Evolutionary conservation across 2,329 filamentous ascomycete species (phyloP).

Genomic region (Chaetomiaceae sp.): DNA sequence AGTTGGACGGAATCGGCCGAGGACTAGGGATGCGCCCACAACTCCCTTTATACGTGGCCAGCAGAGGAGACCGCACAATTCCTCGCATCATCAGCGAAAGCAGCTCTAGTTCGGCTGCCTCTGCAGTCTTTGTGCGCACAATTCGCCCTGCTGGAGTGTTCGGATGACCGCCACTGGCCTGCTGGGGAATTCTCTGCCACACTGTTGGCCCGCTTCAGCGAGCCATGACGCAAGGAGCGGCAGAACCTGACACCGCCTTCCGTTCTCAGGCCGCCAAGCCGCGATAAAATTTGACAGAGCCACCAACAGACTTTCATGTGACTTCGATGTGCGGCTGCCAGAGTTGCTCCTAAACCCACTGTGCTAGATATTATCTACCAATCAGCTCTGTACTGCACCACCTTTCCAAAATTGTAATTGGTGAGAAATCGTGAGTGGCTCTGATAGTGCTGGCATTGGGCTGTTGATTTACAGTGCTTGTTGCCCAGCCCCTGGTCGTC

Average conservation of each 20-base stretch:
- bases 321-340: conserved; percentile 1
- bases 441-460: no score
- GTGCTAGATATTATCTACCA: no score
- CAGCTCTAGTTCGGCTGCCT: neutral
- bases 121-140: conserved; percentile 8
- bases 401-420: no score
- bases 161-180: conserved; percentile 2
- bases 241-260: conserved; percentile 19
- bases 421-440: no score
- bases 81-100: conserved; percentile 4
- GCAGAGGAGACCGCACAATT: neutral
- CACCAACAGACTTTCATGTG: conserved; percentile 13
- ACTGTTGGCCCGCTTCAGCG: conserved; percentile 17
- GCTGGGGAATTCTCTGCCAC: conserved; percentile 7
- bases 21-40: conserved; percentile 6
- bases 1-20: neutral
- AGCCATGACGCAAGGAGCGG: conserved; percentile 22
- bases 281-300: no score
- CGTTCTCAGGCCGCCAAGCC: no score
- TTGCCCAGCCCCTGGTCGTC: neutral
- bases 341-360: no score
- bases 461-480: no score
- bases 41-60: conserved; percentile 13
- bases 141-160: neutral
- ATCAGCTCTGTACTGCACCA: no score